Base-by-base conservation (phyloP, 2,329 filamentous ascomycete species). In the Cryphonectria radicalis region DNA sequence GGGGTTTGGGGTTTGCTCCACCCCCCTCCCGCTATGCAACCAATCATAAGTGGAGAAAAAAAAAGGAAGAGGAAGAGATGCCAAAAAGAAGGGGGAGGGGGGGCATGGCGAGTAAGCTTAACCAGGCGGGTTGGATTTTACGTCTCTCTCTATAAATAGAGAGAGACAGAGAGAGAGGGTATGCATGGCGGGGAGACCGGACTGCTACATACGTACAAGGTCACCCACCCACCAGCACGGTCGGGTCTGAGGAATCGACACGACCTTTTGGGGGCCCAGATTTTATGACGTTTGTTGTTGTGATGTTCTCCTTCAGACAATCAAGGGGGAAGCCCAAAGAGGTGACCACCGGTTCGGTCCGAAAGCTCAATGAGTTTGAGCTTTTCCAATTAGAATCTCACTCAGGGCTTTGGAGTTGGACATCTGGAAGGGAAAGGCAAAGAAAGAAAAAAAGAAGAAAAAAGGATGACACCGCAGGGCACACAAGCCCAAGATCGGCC, bases 121-220 rank as follows among this genome's bases (percentile, higher is more conserved):
- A 64, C 62, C 8, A 46, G 40, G 25, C n/a, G 57, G 19, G 19
- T 35, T 50, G 43, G 17, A 11, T 32, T 57, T 28, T 4, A 11
- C 46, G 19, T 53, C 25, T 53, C 25, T 32, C 22, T 42, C 37
- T 42, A 63, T 63, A 63, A 43, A 63, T 60, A 60, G 57, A 46
- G 14, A 46, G 8, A 40, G 37, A 40, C 7, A 40, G 37, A 62
- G 59, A 22, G 5, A 50, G 19, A 50, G 43, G 19, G 43, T 17
- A 50, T 50, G 43, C 43, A 50, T 43, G 13, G 13, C 14, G 42
- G 42, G 37, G 37, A 40, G 13, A 43, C 14, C 14, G 14, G 42
- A 43, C 42, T 13, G 42, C 19, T 43, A 17, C 14, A 43, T 43
- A 43, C 3, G 19, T 10, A 19, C 17, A 50, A 22, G 17, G 43